A percentile compares a stretch with the other conserved stretches of the same genome.
Conservation (phyloP, 2,329 filamentous ascomycete species). For the Paradendryphiella salina region DNA sequence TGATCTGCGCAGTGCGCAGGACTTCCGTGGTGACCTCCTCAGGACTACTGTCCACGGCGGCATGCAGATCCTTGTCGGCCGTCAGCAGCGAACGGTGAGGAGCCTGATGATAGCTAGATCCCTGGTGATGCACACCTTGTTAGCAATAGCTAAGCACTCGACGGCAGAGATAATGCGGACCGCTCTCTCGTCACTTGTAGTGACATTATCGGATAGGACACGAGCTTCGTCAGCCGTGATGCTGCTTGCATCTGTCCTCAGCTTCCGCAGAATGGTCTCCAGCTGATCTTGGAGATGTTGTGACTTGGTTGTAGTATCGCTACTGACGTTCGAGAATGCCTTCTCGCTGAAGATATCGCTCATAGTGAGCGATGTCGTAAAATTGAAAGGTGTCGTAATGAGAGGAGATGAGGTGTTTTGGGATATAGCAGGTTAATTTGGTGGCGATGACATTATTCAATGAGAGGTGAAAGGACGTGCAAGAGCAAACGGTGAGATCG, state of each 20-base stretch:
- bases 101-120: slow-evolving; percentile 14
- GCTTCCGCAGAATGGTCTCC: slow-evolving; percentile 20
- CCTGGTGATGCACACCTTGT: slow-evolving; percentile 25
- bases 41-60: slow-evolving; percentile 30
- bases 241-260: slow-evolving; percentile 28
- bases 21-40: slow-evolving; percentile 32
- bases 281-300: slow-evolving; percentile 6
- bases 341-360: slow-evolving; percentile 6
- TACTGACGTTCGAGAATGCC: not conserved
- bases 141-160: slow-evolving; percentile 30
- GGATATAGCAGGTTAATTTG: not conserved
- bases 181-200: slow-evolving; percentile 24
- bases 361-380: slow-evolving; percentile 5
- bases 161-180: slow-evolving; percentile 39
- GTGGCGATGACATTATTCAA: slow-evolving; percentile 1
- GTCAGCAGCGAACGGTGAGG: slow-evolving; percentile 27
- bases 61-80: slow-evolving; percentile 34
- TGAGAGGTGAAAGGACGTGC: not conserved
- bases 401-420: not conserved
- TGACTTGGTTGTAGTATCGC: not conserved
- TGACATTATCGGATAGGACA: slow-evolving; percentile 33
- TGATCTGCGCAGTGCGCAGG: slow-evolving; percentile 30
- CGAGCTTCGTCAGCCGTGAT: slow-evolving; percentile 41
- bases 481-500: slow-evolving; percentile 1
- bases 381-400: not conserved